A percentile compares a stretch with the other conserved stretches of the same genome.
These are phyloP conservation scores for Collybia mongolica DNA, from an alignment of 768 basidiomycete species.

Conservation along the genomic window DNA sequence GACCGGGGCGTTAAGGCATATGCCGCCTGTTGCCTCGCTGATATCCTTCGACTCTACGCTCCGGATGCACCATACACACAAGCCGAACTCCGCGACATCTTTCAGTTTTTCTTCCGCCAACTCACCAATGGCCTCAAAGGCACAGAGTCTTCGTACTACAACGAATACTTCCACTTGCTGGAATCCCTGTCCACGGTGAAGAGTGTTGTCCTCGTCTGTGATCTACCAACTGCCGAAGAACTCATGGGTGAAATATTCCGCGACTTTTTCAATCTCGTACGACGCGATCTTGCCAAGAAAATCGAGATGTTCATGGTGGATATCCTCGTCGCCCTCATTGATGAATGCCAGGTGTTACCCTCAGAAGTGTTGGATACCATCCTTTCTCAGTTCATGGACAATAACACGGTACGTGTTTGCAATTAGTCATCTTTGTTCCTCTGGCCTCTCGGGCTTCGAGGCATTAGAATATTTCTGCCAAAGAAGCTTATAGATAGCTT, in stretches of 20 bases:
- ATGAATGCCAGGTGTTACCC: slow-evolving; percentile 81
- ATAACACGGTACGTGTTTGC: slow-evolving; percentile 56
- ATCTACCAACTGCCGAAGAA: slow-evolving; percentile 84
- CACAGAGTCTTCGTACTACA: slow-evolving; percentile 80
- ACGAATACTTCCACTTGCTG: slow-evolving; percentile 92
- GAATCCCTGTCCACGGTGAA: slow-evolving; percentile 94
- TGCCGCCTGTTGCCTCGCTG: slow-evolving; percentile 91
- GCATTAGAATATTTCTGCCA: not conserved
- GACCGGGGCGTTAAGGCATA: slow-evolving; percentile 96
- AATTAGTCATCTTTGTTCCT: not conserved
- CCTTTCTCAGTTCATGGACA: slow-evolving; percentile 84
- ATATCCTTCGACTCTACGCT: slow-evolving; percentile 90
- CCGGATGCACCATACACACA: slow-evolving; percentile 96
- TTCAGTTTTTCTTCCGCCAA: slow-evolving; percentile 93
- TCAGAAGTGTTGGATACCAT: slow-evolving; percentile 76
- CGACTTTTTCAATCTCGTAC: slow-evolving; percentile 77
- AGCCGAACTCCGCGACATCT: slow-evolving; percentile 89
- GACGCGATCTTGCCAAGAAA: slow-evolving; percentile 72
- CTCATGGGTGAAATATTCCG: slow-evolving; percentile 82
- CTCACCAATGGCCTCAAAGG: slow-evolving; percentile 73
- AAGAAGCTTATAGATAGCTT: not conserved
- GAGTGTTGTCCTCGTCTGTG: slow-evolving; percentile 91
- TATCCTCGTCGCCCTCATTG: slow-evolving; percentile 85
- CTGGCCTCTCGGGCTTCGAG: not conserved
- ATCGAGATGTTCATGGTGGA: slow-evolving; percentile 86